Evolutionary conservation across 345 rosid species (phyloP).

Genomic region (Lenwebbia sp.): DNA sequence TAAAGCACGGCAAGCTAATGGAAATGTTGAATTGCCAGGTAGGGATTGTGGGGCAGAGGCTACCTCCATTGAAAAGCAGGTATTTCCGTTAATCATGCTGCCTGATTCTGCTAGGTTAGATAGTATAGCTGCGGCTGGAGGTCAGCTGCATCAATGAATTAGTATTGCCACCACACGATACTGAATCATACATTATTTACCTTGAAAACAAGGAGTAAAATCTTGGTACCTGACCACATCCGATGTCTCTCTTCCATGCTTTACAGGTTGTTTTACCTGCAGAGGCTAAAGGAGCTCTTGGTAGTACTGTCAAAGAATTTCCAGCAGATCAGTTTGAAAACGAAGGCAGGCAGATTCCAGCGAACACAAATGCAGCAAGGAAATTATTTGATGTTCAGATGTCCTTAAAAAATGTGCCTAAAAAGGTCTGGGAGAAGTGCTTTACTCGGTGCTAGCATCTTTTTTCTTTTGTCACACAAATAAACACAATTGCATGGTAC

Average conservation of each 20-base stretch:
- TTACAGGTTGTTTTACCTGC: slow-evolving; percentile 93
- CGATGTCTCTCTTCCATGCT: neutral
- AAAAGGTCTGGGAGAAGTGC: slow-evolving; percentile 45
- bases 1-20: slow-evolving; percentile 90
- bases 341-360: slow-evolving; percentile 95
- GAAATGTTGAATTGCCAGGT: slow-evolving; percentile 81
- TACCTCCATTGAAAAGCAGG: slow-evolving; percentile 83
- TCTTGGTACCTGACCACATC: neutral
- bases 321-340: slow-evolving; percentile 97
- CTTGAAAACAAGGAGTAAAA: neutral
- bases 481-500: neutral
- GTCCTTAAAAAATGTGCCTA: slow-evolving; percentile 89
- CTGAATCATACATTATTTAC: neutral
- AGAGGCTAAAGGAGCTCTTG: slow-evolving; percentile 95
- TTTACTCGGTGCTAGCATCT: neutral
- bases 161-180: slow-evolving; percentile 14
- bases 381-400: slow-evolving; percentile 92
- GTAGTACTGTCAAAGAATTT: slow-evolving; percentile 96
- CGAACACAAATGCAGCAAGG: slow-evolving; percentile 93
- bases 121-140: slow-evolving; percentile 60
- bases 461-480: neutral
- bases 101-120: slow-evolving; percentile 60
- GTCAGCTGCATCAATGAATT: slow-evolving; percentile 91
- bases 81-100: slow-evolving; percentile 45
- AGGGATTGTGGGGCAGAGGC: slow-evolving; percentile 90